These are phyloP conservation scores for Leishmania martiniquensis DNA, from an alignment of 208 protist genomes.

Conservation along the genomic window DNA sequence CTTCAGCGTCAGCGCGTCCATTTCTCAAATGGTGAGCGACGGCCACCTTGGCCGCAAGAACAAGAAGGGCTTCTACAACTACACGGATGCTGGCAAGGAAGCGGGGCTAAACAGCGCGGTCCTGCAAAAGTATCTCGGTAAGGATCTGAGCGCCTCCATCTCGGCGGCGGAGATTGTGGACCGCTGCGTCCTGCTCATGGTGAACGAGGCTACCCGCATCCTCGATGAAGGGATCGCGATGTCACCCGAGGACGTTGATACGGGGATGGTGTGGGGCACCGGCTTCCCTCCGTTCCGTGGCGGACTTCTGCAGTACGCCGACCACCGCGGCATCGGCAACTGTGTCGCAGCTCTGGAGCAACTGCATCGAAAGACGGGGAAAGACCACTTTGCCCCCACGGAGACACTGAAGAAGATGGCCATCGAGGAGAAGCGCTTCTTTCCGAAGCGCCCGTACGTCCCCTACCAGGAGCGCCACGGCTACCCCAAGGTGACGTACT, in stretches of 20 bases:
- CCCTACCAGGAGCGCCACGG: constrained; percentile 75
- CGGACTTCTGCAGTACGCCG: constrained; percentile 81
- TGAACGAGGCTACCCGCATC: constrained; percentile 83
- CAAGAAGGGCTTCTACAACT: constrained; percentile 90
- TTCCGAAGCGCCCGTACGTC: constrained; percentile 75
- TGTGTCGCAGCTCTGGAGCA: constrained; percentile 60
- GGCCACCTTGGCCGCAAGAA: constrained; percentile 88
- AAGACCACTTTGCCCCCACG: constrained; percentile 66
- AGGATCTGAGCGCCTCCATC: constrained; percentile 34
- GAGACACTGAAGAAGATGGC: constrained; percentile 68
- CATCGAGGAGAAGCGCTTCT: constrained; percentile 64
- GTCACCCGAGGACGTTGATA: constrained; percentile 79
- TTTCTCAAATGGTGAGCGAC: constrained; percentile 65
- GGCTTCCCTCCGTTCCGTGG: constrained; percentile 87
- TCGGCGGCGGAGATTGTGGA: constrained; percentile 72
- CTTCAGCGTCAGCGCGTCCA: constrained; percentile 48
- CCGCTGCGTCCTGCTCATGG: constrained; percentile 84
- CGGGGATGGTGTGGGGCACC: constrained; percentile 88
- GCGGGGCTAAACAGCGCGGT: constrained; percentile 46
- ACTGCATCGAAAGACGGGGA: constrained; percentile 49
- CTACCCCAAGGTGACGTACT: constrained; percentile 56
- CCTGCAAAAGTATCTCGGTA: constrained; percentile 40
- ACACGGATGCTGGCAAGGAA: constrained; percentile 75
- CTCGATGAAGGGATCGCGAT: constrained; percentile 69
- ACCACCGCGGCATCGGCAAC: constrained; percentile 57